Base-by-base conservation (phyloP, 805 yeast genomes). In the Lipomyces yamanashiensis region DNA sequence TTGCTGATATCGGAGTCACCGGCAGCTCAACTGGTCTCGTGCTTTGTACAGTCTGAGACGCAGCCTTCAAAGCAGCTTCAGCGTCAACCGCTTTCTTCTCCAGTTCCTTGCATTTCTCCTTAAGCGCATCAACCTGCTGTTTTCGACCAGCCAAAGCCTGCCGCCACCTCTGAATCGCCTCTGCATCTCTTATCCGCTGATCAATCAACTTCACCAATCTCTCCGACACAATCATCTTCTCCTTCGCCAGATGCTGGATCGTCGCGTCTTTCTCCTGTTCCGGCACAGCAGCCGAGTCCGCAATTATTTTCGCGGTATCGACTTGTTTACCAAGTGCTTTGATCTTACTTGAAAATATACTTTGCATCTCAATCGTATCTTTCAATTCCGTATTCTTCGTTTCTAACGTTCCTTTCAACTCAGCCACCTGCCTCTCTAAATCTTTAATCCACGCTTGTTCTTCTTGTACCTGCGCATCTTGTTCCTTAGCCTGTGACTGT, bases 151-250 rank as follows among this genome's bases (percentile, higher is more conserved):
- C 10, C 34, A 53, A 23, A 2, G 57, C 10, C 23, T 28, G 23
- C 23, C 57, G 36, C 57, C 57, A 53, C 10, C 48, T 36, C n/a
- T 41, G 47, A 23, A 53, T 53, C 33, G 57, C 13, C 41, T 53
- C 57, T 5, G 57, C 47, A 17, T 53, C 57, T 41, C 19, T 19
- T 13, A 40, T 28, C 17, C 57, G 36, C 33, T 53, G 43, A 28
- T 53, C 57, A 28, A 53, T 40, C 15, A 53, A 13, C 19, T 53
- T 53, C 2, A 53, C 19, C 9, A 53, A 23, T 10, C 57, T 15
- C 7, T 23, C 48, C 8, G 48, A 19, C 39, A 41, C 13, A 7
- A 10, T 17, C 39, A 33, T 8, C n/a, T 40, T 53, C 17, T 40
- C 57, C 12, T 28, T 15, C 7, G 39, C 48, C 10, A 53, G 34